These are phyloP conservation scores for Hygrophorus russula DNA, from an alignment of 768 basidiomycete species.

Conservation along the genomic window DNA sequence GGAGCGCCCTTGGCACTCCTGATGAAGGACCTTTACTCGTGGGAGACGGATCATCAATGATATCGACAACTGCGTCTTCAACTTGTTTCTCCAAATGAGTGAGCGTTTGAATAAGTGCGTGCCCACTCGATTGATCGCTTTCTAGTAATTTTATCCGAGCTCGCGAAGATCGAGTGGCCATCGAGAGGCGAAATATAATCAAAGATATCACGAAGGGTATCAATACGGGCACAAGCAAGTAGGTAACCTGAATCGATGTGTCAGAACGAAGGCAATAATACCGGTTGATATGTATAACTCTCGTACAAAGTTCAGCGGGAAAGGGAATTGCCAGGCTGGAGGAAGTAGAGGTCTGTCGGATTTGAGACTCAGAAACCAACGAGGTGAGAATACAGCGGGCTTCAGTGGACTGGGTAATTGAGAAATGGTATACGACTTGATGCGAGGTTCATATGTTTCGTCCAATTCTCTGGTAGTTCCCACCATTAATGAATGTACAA, in stretches of 20 bases:
- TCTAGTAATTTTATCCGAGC: slow-evolving; percentile 58
- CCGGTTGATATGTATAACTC: not conserved
- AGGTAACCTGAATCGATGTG: slow-evolving; percentile 29
- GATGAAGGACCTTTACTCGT: not conserved
- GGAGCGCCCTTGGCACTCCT: slow-evolving; percentile 4
- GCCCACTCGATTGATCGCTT: slow-evolving; percentile 31
- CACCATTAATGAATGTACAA: not conserved
- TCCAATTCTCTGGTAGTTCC: slow-evolving; percentile 34
- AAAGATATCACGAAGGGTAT: slow-evolving; percentile 48
- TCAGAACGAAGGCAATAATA: not conserved
- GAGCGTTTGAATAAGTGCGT: slow-evolving; percentile 47
- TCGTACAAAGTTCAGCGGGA: slow-evolving; percentile 61
- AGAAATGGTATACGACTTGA: slow-evolving; percentile 41
- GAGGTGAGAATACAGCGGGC: slow-evolving; percentile 26
- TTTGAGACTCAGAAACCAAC: slow-evolving; percentile 34
- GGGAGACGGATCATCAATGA: slow-evolving; percentile 29
- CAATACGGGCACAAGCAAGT: slow-evolving; percentile 49
- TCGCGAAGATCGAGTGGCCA: slow-evolving; percentile 48
- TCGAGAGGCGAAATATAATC: slow-evolving; percentile 42
- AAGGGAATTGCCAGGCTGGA: slow-evolving; percentile 43
- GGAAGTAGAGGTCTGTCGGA: slow-evolving; percentile 38
- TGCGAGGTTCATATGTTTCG: slow-evolving; percentile 43
- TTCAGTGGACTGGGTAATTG: slow-evolving; percentile 25
- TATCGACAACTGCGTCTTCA: slow-evolving; percentile 49
- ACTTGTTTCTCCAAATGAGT: slow-evolving; percentile 47